These are phyloP conservation scores for Drechslerella dactyloides DNA, from an alignment of 2,329 filamentous ascomycete genomes.

Conservation along the genomic window DNA sequence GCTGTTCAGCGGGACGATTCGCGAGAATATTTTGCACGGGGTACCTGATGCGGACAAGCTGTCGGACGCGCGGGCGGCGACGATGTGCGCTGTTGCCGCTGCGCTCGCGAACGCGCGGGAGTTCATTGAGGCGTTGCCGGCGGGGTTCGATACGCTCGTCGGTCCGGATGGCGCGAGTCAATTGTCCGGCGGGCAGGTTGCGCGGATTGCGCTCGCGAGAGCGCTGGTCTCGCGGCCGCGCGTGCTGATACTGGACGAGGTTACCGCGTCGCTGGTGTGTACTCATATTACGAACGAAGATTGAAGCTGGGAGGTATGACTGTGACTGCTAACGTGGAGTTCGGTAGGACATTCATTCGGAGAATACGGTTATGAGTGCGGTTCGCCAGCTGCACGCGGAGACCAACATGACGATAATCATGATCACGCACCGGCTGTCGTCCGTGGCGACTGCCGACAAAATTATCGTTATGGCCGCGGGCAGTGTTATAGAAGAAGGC, in stretches of 20 bases:
- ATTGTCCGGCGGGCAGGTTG: conserved; percentile 53
- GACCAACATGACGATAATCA: conserved; percentile 58
- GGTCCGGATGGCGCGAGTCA: conserved; percentile 54
- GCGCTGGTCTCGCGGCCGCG: conserved; percentile 56
- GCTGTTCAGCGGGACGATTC: conserved; percentile 69
- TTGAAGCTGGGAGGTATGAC: background rate
- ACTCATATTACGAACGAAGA: background rate
- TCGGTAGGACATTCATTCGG: conserved; percentile 42
- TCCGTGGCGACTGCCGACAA: conserved; percentile 59
- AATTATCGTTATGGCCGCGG: conserved; percentile 59
- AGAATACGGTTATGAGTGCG: conserved; percentile 44
- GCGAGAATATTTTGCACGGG: conserved; percentile 64
- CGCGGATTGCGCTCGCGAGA: conserved; percentile 53
- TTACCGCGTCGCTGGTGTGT: conserved; percentile 53
- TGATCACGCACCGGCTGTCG: conserved; percentile 60
- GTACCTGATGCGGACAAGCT: conserved; percentile 62
- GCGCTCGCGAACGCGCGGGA: conserved; percentile 53
- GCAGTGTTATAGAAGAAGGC: conserved; percentile 58
- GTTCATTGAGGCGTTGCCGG: conserved; percentile 52
- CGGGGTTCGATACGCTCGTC: conserved; percentile 53
- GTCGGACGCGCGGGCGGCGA: conserved; percentile 36
- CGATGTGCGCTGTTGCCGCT: conserved; percentile 50
- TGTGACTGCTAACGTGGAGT: background rate
- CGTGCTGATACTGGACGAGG: conserved; percentile 54
- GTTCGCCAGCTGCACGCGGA: conserved; percentile 42